These are phyloP conservation scores for Paramecium octaurelia DNA, from an alignment of 73 alveolate genomes.

Conservation along the genomic window DNA sequence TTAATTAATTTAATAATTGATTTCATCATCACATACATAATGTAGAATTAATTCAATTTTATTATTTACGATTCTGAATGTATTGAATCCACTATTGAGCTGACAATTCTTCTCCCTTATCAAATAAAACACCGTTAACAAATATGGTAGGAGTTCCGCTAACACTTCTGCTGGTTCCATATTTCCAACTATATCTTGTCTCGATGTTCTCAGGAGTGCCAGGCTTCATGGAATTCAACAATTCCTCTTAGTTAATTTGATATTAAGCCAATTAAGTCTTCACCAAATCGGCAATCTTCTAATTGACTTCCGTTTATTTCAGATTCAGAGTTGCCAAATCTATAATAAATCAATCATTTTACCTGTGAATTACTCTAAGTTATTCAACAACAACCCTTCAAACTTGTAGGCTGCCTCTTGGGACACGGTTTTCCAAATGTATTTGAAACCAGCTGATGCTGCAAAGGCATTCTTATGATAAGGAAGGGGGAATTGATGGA, in stretches of 20 bases:
- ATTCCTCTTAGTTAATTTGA: not conserved
- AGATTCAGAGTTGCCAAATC: constrained; percentile 7
- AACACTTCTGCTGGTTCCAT: constrained; percentile 54
- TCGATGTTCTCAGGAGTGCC: not conserved
- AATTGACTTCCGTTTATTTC: not conserved
- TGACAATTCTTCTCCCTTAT: constrained; percentile 41
- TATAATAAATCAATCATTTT: not conserved
- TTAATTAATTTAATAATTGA: not conserved
- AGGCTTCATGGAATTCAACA: constrained; percentile 6
- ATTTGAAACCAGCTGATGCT: constrained; percentile 1
- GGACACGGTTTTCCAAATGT: not conserved
- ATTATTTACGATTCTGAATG: not conserved
- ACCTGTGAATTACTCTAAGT: constrained; percentile 32
- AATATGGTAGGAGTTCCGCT: constrained; percentile 60
- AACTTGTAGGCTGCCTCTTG: not conserved
- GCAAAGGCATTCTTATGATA: constrained; percentile 60
- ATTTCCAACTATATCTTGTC: constrained; percentile 58
- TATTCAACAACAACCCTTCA: not conserved
- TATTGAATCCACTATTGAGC: constrained; percentile 2
- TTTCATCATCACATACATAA: constrained; percentile 43
- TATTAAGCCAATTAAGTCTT: not conserved
- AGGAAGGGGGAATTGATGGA: constrained; percentile 40
- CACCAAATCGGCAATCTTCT: not conserved
- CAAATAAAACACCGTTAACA: constrained; percentile 47
- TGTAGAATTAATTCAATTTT: not conserved